These are phyloP conservation scores for Aureobasidium pullulans DNA, from an alignment of 2,329 filamentous ascomycete genomes.

Conservation along the genomic window DNA sequence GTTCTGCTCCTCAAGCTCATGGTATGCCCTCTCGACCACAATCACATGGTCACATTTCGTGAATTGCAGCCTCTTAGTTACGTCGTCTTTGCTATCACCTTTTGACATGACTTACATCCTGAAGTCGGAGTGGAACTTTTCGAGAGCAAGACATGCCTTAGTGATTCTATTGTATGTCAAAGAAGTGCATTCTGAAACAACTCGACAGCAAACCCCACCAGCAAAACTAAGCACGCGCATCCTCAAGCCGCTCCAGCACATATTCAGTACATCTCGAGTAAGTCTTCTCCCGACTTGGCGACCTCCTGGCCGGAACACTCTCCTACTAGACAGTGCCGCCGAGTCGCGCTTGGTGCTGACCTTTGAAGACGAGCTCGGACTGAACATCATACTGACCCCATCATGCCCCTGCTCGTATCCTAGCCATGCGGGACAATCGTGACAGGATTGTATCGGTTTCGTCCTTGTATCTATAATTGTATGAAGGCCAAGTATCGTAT, in stretches of 20 bases:
- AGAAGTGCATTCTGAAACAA: too few species aligned
- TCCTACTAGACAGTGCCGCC: not conserved
- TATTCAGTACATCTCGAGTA: not conserved
- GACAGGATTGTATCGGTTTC: slow-evolving; percentile 6
- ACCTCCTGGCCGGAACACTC: not conserved
- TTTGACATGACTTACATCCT: too few species aligned
- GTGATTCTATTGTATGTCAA: too few species aligned
- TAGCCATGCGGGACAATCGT: not conserved
- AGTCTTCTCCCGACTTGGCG: not conserved
- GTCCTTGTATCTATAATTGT: slow-evolving; percentile 5
- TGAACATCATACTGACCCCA: not conserved
- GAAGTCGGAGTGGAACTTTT: too few species aligned
- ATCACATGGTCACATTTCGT: too few species aligned
- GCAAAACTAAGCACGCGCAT: not conserved
- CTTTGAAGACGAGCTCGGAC: not conserved
- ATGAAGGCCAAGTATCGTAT: not conserved
- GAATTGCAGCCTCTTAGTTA: too few species aligned
- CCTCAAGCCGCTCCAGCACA: not conserved
- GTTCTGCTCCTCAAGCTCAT: too few species aligned
- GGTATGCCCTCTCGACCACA: too few species aligned
- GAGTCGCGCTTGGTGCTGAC: not conserved
- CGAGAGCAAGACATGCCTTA: too few species aligned
- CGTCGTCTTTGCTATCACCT: too few species aligned
- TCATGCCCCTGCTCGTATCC: not conserved
- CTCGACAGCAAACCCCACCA: too few species aligned